phyloP scores from a whole-genome alignment of 305 asterid species.

The Lippia alba region DNA sequence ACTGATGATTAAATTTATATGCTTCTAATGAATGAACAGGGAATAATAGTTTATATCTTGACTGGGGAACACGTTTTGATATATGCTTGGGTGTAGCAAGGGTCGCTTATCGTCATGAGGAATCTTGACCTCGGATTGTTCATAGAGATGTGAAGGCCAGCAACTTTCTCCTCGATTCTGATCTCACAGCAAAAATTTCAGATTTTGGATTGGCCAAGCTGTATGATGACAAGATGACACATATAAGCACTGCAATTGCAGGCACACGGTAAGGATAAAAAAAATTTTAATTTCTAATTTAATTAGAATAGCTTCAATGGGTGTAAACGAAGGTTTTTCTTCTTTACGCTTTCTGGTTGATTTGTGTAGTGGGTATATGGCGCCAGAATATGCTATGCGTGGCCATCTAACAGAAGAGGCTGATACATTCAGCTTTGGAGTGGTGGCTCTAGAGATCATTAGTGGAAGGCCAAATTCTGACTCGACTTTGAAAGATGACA shows the following conservation, averaged over 20 bases:
- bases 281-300: neutral
- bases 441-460: conserved; percentile 72
- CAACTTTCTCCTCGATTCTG: conserved; percentile 77
- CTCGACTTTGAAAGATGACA: conserved; percentile 59
- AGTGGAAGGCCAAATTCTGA: conserved; percentile 78
- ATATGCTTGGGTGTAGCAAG: conserved; percentile 87
- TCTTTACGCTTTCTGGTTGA: neutral
- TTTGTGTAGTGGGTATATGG: conserved; percentile 74
- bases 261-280: conserved; percentile 70
- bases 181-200: conserved; percentile 75
- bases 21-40: conserved; percentile 38
- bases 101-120: conserved; percentile 88
- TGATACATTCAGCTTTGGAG: conserved; percentile 82
- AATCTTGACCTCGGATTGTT: conserved; percentile 74
- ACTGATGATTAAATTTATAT: too few relatives aligned
- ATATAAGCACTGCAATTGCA: conserved; percentile 86
- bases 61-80: conserved; percentile 70
- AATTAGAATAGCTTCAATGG: neutral
- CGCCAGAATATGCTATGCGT: conserved; percentile 90
- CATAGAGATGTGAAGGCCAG: conserved; percentile 95
- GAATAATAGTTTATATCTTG: conserved; percentile 47
- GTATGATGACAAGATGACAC: conserved; percentile 78
- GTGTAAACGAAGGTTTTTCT: neutral
- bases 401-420: conserved; percentile 90
- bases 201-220: conserved; percentile 92